A percentile compares a stretch with the other conserved stretches of the same genome.
These are phyloP conservation scores for Meripilus lineatus DNA, from an alignment of 1,284 basidiomycete species.

Conservation along the genomic window DNA sequence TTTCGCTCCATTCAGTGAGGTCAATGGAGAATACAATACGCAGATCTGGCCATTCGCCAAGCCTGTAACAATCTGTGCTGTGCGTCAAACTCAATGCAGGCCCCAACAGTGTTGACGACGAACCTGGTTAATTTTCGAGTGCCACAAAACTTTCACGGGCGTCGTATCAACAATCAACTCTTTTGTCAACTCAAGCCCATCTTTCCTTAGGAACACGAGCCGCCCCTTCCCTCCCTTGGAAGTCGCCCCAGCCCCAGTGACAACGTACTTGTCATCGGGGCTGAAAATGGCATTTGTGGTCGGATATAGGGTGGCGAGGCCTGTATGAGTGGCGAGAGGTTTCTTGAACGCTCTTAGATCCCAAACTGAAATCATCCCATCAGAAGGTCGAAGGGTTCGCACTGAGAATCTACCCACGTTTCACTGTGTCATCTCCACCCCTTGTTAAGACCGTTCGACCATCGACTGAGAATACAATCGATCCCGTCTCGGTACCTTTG, in stretches of 20 bases:
- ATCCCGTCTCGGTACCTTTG: constrained; percentile 80
- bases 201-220: constrained; percentile 70
- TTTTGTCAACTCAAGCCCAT: constrained; percentile 64
- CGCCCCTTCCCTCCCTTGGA: constrained; percentile 65
- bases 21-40: constrained; percentile 85
- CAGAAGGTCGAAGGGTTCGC: too few relatives aligned
- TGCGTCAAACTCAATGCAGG: neutral
- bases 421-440: constrained; percentile 92
- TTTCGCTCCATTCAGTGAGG: constrained; percentile 89
- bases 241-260: constrained; percentile 75
- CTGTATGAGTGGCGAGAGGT: constrained; percentile 65
- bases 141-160: constrained; percentile 89
- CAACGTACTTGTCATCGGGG: constrained; percentile 81
- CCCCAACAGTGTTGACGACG: constrained; percentile 20
- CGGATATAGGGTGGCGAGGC: constrained; percentile 77
- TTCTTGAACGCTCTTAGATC: constrained; percentile 86
- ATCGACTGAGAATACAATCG: constrained; percentile 82
- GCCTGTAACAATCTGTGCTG: constrained; percentile 71
- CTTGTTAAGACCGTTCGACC: constrained; percentile 78
- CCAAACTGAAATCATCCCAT: constrained; percentile 66
- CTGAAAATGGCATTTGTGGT: constrained; percentile 92
- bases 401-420: constrained; percentile 79
- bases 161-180: constrained; percentile 64
- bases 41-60: constrained; percentile 85
- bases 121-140: constrained; percentile 96